These are phyloP conservation scores for Psophocarpus tetragonolobus DNA, from an alignment of 306 rosid species.

Conservation along the genomic window DNA sequence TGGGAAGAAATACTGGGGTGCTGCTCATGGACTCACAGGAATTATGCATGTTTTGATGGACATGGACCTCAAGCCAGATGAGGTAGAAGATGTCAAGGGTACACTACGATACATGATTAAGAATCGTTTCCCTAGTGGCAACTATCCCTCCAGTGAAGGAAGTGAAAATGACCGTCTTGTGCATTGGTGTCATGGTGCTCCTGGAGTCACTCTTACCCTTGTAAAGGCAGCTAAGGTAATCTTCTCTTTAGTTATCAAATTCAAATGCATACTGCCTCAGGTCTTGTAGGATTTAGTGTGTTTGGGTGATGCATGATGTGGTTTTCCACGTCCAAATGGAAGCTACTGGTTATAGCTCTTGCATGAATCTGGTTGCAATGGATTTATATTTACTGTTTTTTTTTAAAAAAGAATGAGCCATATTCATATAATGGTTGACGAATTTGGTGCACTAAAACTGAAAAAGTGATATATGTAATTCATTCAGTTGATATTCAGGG, in stretches of 20 bases:
- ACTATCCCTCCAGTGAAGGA: slow-evolving; percentile 88
- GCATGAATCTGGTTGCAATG: not conserved
- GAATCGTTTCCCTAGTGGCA: slow-evolving; percentile 68
- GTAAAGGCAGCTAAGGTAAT: slow-evolving; percentile 76
- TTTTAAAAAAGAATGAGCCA: not conserved
- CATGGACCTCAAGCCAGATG: slow-evolving; percentile 75
- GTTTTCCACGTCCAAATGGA: not conserved
- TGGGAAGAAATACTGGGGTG: slow-evolving; percentile 95
- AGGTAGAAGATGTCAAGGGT: slow-evolving; percentile 77
- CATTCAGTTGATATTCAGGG: not conserved
- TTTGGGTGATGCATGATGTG: not conserved
- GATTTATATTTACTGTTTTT: not conserved
- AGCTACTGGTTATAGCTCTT: not conserved
- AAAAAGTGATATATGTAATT: not conserved
- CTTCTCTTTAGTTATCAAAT: slow-evolving; percentile 6
- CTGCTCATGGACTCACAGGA: slow-evolving; percentile 94
- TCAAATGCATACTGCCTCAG: not conserved
- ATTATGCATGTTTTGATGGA: slow-evolving; percentile 81
- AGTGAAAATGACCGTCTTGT: slow-evolving; percentile 72
- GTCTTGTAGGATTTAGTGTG: not conserved
- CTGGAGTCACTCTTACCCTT: slow-evolving; percentile 81
- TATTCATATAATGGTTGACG: not conserved
- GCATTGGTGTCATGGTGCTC: slow-evolving; percentile 97
- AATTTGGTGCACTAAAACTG: not conserved
- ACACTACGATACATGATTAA: slow-evolving; percentile 67